phyloP scores from a whole-genome alignment of 805 yeast species.

The Yamadazyma philogaea region DNA sequence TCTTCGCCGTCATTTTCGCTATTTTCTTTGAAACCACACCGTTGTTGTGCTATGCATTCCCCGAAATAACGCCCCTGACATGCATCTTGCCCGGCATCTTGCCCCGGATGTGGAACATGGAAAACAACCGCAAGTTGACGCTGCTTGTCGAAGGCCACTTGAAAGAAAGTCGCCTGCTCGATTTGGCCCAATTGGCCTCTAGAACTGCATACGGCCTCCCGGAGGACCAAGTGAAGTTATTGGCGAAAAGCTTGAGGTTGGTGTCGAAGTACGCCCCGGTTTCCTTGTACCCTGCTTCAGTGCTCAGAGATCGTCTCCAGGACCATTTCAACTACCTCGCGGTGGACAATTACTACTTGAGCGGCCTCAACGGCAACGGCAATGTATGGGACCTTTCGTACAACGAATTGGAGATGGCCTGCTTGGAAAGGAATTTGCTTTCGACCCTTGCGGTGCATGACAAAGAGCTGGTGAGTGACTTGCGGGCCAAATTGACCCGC shows the following conservation, averaged over 20 bases:
- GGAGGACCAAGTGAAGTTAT: slow-evolving; percentile 30
- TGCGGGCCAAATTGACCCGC: slow-evolving; percentile 36
- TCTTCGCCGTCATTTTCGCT: slow-evolving; percentile 45
- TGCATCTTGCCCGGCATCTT: slow-evolving; percentile 50
- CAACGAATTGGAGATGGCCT: slow-evolving; percentile 51
- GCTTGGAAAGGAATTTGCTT: slow-evolving; percentile 54
- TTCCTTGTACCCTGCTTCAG: slow-evolving; percentile 34
- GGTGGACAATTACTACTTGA: slow-evolving; percentile 51
- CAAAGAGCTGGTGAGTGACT: not conserved
- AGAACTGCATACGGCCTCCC: slow-evolving; percentile 50
- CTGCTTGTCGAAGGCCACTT: slow-evolving; percentile 8
- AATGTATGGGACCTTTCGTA: slow-evolving; percentile 45
- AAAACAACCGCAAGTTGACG: slow-evolving; percentile 14
- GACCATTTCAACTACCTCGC: slow-evolving; percentile 41
- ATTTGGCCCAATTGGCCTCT: slow-evolving; percentile 24
- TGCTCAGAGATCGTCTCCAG: slow-evolving; percentile 34
- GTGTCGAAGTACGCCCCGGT: slow-evolving; percentile 40
- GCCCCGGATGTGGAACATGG: slow-evolving; percentile 32
- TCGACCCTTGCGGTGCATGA: slow-evolving; percentile 19
- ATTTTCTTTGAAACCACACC: slow-evolving; percentile 57
- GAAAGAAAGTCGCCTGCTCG: not conserved
- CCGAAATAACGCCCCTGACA: slow-evolving; percentile 57
- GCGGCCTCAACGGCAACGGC: slow-evolving; percentile 35
- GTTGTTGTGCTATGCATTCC: slow-evolving; percentile 48
- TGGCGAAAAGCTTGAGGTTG: slow-evolving; percentile 36